phyloP scores from a whole-genome alignment of 805 yeast genomes.

The Sugiyamaella americana region DNA sequence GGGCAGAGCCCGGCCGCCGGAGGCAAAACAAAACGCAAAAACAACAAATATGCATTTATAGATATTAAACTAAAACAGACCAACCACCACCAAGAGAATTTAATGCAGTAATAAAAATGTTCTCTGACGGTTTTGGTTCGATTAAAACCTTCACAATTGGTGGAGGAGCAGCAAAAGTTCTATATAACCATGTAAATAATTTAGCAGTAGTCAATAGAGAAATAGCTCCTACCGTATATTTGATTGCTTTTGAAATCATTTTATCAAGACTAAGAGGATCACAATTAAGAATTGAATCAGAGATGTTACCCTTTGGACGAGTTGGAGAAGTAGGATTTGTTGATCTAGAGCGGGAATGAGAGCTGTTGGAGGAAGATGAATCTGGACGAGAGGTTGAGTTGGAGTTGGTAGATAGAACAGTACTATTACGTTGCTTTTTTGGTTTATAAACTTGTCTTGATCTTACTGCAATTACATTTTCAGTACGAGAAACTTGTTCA shows the following conservation, averaged over 20 bases:
- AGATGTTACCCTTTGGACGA: conserved; percentile 2
- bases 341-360: neutral
- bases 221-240: neutral
- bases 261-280: conserved; percentile 21
- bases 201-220: conserved; percentile 3
- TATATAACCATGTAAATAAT: conserved; percentile 2
- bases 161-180: neutral
- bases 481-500: conserved; percentile 21
- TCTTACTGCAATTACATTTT: conserved; percentile 10
- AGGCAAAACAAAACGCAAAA: too few relatives aligned
- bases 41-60: too few relatives aligned
- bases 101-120: neutral
- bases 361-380: neutral
- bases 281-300: conserved; percentile 18
- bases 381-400: too few relatives aligned
- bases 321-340: neutral
- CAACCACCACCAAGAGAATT: conserved; percentile 20
- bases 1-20: too few relatives aligned
- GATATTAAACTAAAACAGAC: conserved; percentile 12
- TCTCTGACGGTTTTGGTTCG: neutral
- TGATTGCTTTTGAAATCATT: neutral
- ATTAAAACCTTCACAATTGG: neutral
- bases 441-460: neutral
- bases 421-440: neutral
- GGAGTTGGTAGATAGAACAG: too few relatives aligned